These are phyloP conservation scores for Albatrellus ellisii DNA, from an alignment of 768 basidiomycete genomes.

Conservation along the genomic window DNA sequence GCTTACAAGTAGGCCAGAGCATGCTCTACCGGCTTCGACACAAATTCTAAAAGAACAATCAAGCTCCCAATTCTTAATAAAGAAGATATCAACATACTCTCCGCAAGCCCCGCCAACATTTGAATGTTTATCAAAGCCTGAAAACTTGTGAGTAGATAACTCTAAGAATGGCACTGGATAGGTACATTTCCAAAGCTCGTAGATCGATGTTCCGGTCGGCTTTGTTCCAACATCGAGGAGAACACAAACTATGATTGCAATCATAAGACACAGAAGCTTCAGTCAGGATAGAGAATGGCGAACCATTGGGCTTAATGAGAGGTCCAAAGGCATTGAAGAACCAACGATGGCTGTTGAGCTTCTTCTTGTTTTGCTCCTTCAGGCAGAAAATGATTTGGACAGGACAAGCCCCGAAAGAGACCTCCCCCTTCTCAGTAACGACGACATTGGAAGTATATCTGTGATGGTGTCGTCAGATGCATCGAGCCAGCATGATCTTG, in stretches of 20 bases:
- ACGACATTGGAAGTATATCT: slow-evolving; percentile 73
- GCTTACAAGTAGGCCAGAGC: slow-evolving; percentile 55
- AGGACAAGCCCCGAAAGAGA: slow-evolving; percentile 60
- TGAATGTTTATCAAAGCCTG: slow-evolving; percentile 65
- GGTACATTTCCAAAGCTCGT: slow-evolving; percentile 89
- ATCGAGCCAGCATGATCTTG: slow-evolving; percentile 1
- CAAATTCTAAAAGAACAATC: slow-evolving; percentile 41
- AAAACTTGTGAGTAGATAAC: slow-evolving; percentile 3
- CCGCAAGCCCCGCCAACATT: slow-evolving; percentile 93
- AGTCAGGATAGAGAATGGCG: slow-evolving; percentile 7
- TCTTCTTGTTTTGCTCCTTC: slow-evolving; percentile 96
- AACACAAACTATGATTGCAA: slow-evolving; percentile 50
- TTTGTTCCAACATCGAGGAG: slow-evolving; percentile 94
- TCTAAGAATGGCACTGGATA: not conserved
- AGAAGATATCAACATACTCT: slow-evolving; percentile 38
- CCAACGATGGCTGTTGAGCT: slow-evolving; percentile 92
- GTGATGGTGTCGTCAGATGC: slow-evolving; percentile 1
- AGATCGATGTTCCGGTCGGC: slow-evolving; percentile 88
- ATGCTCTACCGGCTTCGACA: slow-evolving; percentile 67
- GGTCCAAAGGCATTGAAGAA: slow-evolving; percentile 96
- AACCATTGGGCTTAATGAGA: slow-evolving; percentile 73
- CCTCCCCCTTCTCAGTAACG: slow-evolving; percentile 70
- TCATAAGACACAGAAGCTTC: slow-evolving; percentile 1
- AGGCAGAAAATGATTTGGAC: slow-evolving; percentile 85
- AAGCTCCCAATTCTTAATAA: not conserved